Conservation (phyloP, 305 asterid genomes). For the Fraxinus albicans region DNA sequence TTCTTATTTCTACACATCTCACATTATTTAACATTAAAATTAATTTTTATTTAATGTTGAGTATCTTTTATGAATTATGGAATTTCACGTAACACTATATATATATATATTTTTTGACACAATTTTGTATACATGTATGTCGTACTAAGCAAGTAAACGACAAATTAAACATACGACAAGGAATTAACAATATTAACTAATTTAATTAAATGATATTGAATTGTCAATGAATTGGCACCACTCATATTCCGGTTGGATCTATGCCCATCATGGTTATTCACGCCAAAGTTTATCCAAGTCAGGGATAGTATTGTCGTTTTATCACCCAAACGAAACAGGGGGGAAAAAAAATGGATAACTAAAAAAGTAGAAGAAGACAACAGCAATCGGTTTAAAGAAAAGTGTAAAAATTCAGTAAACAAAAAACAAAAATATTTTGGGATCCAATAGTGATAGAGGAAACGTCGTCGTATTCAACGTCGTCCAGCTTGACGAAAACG, state of each 20-base stretch:
- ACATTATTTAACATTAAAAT: not conserved
- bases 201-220: not conserved
- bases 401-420: not conserved
- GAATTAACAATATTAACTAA: not conserved
- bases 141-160: not conserved
- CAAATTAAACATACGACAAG: not conserved
- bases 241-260: not conserved
- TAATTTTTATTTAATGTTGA: too few relatives aligned
- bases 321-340: not conserved
- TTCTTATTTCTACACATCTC: not conserved
- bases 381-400: not conserved
- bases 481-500: slow-evolving; percentile 21
- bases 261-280: not conserved
- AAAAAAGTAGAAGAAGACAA: not conserved
- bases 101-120: not conserved
- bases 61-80: not conserved
- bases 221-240: not conserved
- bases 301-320: slow-evolving; percentile 13
- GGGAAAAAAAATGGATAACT: too few relatives aligned
- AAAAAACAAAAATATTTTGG: not conserved
- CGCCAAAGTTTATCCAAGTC: slow-evolving; percentile 24
- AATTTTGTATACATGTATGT: not conserved
- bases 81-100: not conserved
- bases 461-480: slow-evolving; percentile 6
- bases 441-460: not conserved